Evolutionary conservation across 164 flowering plant genomes (phyloP).

Genomic region (Hamamelis virginiana): DNA sequence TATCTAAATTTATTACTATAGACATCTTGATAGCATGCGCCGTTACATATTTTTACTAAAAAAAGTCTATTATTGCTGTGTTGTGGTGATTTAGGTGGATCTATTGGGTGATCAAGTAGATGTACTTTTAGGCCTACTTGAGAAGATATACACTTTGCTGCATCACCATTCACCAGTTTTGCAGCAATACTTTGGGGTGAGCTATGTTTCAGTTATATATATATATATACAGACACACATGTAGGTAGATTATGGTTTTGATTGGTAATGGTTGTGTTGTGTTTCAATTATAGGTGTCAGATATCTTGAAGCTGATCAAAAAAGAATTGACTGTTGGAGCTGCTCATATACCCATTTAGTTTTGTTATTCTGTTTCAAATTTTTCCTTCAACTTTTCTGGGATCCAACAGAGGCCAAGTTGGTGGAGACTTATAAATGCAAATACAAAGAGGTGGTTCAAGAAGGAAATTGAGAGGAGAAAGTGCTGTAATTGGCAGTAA

Average conservation of each 20-base stretch:
- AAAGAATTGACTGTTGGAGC: slow-evolving; percentile 30
- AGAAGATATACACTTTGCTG: slow-evolving; percentile 42
- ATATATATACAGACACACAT: no score
- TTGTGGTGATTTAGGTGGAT: slow-evolving; percentile 52
- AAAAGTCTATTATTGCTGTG: no score
- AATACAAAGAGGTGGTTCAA: no score
- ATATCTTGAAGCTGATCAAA: slow-evolving; percentile 40
- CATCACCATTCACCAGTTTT: slow-evolving; percentile 49
- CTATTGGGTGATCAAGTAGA: slow-evolving; percentile 80
- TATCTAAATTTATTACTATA: not conserved
- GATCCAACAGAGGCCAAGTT: not conserved
- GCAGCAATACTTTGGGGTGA: slow-evolving; percentile 47
- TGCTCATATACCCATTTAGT: slow-evolving; percentile 7
- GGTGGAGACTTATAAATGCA: no score
- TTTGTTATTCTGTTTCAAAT: no score
- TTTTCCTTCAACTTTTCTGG: no score
- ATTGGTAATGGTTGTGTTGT: not conserved
- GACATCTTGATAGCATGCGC: not conserved
- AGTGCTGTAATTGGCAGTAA: no score
- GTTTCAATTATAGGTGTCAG: slow-evolving; percentile 36
- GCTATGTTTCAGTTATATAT: no score
- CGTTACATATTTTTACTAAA: not conserved
- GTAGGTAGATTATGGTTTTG: not conserved
- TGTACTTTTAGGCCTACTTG: slow-evolving; percentile 51
- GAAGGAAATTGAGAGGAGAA: no score